Percentiles rank a stretch among this genome's conserved stretches.
Evolutionary conservation across 768 basidiomycete genomes (phyloP).

Genomic region (Pleurotus tuber-regium): DNA sequence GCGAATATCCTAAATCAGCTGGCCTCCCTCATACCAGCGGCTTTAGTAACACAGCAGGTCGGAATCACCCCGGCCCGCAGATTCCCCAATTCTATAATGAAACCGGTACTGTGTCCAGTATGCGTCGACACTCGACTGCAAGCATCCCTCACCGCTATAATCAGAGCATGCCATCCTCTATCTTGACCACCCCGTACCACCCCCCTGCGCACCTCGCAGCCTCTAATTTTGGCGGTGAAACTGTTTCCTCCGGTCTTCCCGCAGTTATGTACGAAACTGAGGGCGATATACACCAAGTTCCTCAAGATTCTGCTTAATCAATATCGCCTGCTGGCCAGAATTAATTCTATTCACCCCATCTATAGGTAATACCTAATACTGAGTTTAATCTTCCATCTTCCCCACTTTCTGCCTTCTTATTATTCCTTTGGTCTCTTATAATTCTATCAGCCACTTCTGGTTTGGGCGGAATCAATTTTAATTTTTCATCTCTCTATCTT

Average conservation of each 20-base stretch:
- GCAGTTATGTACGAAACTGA: slow-evolving; percentile 13
- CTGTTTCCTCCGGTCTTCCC: slow-evolving; percentile 18
- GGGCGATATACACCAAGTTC: slow-evolving; percentile 4
- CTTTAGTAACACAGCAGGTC: background rate
- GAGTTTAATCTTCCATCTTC: background rate
- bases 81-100: background rate
- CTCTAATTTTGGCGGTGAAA: slow-evolving; percentile 15
- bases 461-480: background rate
- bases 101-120: background rate
- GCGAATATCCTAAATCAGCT: slow-evolving; percentile 8
- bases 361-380: slow-evolving; percentile 4
- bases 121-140: slow-evolving; percentile 15
- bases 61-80: background rate
- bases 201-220: slow-evolving; percentile 19
- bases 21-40: background rate
- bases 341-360: slow-evolving; percentile 10
- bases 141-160: slow-evolving; percentile 12
- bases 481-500: slow-evolving; percentile 7
- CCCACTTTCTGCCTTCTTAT: background rate
- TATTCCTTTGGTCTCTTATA: background rate
- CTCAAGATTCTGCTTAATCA: slow-evolving; percentile 1
- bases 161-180: slow-evolving; percentile 21
- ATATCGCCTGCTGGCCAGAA: slow-evolving; percentile 6
- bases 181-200: slow-evolving; percentile 27
- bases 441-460: background rate